Evolutionary conservation across 179 eudicot species (phyloP).

Genomic region (Silene coronaria): DNA sequence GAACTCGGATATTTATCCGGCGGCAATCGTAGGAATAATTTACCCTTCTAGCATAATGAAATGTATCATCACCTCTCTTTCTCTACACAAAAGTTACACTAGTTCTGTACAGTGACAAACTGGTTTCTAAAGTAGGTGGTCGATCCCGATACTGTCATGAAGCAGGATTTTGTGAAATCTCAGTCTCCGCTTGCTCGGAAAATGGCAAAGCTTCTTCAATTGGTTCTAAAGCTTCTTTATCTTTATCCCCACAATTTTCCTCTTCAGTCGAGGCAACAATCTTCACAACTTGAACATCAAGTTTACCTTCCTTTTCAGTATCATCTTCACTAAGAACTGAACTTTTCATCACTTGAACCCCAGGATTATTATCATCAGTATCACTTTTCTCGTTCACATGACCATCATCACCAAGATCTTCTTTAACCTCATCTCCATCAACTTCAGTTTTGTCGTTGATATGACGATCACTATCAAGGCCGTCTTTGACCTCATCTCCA

Average conservation of each 20-base stretch:
- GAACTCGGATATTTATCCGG: slow-evolving; percentile 7
- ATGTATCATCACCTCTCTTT: slow-evolving; percentile 13
- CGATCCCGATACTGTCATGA: not conserved
- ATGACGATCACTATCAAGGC: slow-evolving; percentile 11
- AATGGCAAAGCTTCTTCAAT: slow-evolving; percentile 30
- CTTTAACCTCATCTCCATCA: slow-evolving; percentile 16
- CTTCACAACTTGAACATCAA: slow-evolving; percentile 23
- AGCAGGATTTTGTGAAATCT: slow-evolving; percentile 1
- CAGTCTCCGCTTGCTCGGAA: slow-evolving; percentile 19
- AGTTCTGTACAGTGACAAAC: slow-evolving; percentile 24
- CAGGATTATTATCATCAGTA: slow-evolving; percentile 9
- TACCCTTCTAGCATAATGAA: slow-evolving; percentile 8
- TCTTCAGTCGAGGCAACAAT: slow-evolving; percentile 14
- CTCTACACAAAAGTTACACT: slow-evolving; percentile 30
- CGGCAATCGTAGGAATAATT: not conserved
- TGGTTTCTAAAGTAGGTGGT: not conserved
- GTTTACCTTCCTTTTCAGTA: slow-evolving; percentile 9
- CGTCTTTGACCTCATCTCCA: slow-evolving; percentile 23
- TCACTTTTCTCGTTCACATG: slow-evolving; percentile 14
- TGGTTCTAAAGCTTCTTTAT: slow-evolving; percentile 28
- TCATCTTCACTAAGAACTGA: slow-evolving; percentile 10
- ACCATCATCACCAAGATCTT: not conserved
- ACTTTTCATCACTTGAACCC: slow-evolving; percentile 25
- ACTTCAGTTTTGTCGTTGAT: slow-evolving; percentile 18
- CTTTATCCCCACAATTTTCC: slow-evolving; percentile 23